Conservation (phyloP, 805 yeast genomes). For the Starmerella apicola region DNA sequence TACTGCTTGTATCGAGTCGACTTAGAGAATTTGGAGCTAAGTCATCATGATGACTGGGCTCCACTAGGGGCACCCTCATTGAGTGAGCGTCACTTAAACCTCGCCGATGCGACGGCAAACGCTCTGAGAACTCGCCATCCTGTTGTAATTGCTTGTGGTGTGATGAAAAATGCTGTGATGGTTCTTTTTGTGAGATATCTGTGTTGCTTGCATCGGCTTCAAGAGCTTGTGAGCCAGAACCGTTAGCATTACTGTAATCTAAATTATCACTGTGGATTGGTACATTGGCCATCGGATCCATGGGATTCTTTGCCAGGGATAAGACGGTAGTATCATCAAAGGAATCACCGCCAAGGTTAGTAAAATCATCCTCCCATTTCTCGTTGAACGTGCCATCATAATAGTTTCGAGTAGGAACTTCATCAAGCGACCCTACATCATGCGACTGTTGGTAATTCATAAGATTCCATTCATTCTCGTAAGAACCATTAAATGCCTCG, state of each 20-base stretch:
- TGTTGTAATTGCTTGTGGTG: neutral
- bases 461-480: neutral
- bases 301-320: neutral
- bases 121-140: neutral
- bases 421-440: too few species aligned
- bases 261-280: neutral
- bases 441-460: neutral
- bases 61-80: constrained; percentile 18
- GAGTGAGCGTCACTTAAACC: constrained; percentile 16
- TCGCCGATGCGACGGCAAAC: constrained; percentile 9
- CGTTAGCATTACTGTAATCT: neutral
- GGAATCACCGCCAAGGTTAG: too few species aligned
- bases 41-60: constrained; percentile 7
- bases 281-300: neutral
- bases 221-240: too few species aligned
- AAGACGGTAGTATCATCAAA: neutral
- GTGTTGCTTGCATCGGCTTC: too few species aligned
- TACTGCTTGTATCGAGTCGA: neutral
- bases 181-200: too few species aligned
- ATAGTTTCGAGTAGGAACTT: too few species aligned
- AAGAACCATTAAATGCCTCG: neutral
- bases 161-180: neutral
- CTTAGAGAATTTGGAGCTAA: neutral
- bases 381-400: neutral
- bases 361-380: constrained; percentile 4